Base-by-base conservation (phyloP, 306 rosid species). In the Canavalia gladiata region DNA sequence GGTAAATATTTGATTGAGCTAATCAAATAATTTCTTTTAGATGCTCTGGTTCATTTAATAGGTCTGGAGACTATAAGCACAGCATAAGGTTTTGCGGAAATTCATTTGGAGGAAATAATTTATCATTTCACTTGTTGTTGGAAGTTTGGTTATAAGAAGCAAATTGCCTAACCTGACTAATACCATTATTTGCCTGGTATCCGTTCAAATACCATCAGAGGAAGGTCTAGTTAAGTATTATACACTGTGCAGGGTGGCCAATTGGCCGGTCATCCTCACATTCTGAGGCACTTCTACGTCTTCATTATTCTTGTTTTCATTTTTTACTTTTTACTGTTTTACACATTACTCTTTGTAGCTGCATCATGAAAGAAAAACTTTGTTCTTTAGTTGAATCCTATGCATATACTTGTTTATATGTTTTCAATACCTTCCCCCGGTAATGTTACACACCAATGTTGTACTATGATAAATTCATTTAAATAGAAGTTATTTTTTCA, bases 1-100 rank as follows among this genome's bases (percentile, higher is more conserved):
- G 99, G 99, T 96, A 93, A 81, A 85, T 81, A 79, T 60, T 78
- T 65, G 68, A 42, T 57, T 82, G 49, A 13, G 45, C 75, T 28
- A 50, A 28, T 52, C 13, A 55, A 72, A 68, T 66, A 69, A 25
- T 64, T 11, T 72, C 47, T 46, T 81, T 65, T 18, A 42, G 78
- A 77, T 6, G n/a, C 78, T 55, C 41, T 56, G 28, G 55, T 80
- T 76, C 70, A 13, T 79, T 35, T 75, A 66, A 28, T 56, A 7
- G 28, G 55, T 35, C 59, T 67, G 75, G 13, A 72, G 69, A 28
- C 46, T 54, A 52, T 12, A 79, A 64, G 31, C 75, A 39, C 62
- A 7, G 29, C 51, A 57, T 28, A 46, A 34, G 7, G 5, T 56
- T 43, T 56, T 9, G 54, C 69, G 9, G 54, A 60, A 68, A 55